A percentile compares a stretch with the other conserved stretches of the same genome.
phyloP scores from a whole-genome alignment of 78 protist species.

The Tieghemostelium lacteum region DNA sequence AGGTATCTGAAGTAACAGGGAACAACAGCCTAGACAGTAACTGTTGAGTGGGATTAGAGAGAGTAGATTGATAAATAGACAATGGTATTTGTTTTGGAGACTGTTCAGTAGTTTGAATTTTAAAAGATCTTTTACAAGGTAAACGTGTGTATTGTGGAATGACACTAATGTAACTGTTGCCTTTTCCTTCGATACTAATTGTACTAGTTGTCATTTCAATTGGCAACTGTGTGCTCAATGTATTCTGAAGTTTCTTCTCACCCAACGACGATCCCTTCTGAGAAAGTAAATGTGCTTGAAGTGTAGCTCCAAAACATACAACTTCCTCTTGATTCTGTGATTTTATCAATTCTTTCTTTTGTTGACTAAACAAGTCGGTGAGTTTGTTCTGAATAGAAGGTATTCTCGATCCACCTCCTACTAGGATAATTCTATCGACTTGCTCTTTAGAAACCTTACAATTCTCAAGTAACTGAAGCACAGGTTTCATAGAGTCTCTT shows the following conservation, averaged over 20 bases:
- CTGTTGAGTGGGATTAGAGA: not conserved
- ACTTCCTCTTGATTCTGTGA: conserved; percentile 99
- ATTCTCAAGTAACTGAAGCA: conserved; percentile 92
- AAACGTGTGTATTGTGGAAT: conserved; percentile 94
- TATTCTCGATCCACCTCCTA: conserved; percentile 99
- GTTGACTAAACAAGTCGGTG: conserved; percentile 94
- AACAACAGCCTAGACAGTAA: not conserved
- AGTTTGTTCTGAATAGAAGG: conserved; percentile 96
- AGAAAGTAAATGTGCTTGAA: conserved; percentile 94
- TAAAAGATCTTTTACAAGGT: conserved; percentile 93
- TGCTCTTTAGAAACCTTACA: conserved; percentile 89
- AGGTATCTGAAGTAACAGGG: not conserved
- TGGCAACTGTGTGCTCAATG: conserved; percentile 57
- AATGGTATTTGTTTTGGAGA: not conserved
- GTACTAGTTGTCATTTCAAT: conserved; percentile 97
- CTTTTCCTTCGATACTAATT: conserved; percentile 99
- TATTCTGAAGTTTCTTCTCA: not conserved
- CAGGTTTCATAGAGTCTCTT: conserved; percentile 92
- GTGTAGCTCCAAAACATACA: conserved; percentile 99
- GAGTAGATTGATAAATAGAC: not conserved
- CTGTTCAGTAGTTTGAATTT: not conserved
- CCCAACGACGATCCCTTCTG: conserved; percentile 5
- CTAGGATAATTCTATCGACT: conserved; percentile 97
- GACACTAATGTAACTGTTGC: conserved; percentile 98
- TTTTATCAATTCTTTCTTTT: conserved; percentile 89